Base-by-base conservation (phyloP, 2,329 filamentous ascomycete genomes). In the Fusarium chaquense region DNA sequence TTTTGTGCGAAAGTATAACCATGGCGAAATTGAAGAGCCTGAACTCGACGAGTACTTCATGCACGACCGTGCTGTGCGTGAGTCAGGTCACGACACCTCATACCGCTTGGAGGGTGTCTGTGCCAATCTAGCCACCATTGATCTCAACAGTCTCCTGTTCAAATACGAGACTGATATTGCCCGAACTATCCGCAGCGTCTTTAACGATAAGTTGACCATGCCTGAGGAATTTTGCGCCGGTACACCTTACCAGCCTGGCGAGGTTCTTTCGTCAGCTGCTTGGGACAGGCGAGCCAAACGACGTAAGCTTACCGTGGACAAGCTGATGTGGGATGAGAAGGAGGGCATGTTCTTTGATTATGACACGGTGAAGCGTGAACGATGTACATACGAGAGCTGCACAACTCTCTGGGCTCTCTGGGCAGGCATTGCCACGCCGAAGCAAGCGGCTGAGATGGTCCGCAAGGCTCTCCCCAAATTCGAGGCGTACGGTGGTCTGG, bases 261-360 rank as follows among this genome's bases (percentile, higher is more conserved):
- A 93, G 60, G 81, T 92, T 44, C 92, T 98, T 78, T 91, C 91
- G 3, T 98, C 95, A 2, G 90, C 94, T 1, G 85, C 88, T 49
- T 99, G 96, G 96, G 94, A 98, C 78, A 92, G 94, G 41, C 91
- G 94, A 40, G 93, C 94, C 47, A 92, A 91, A 82, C 89, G 90
- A 75, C 90, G 96, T 75, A 95, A 96, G 84, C 84, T 90, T 72
- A 89, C 89, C 11, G 96, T 98, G 74, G 93, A 98, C 81, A 96
- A 94, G 82, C 93, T 96, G 76, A 89, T 97, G 78, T 99, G 96
- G 96, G 92, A 97, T 77, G 91, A 95, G 72, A 85, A 93, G 72
- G 90, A 92, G 78, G 95, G 95, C 62, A 97, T 98, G 93, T 99
- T 93, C 84, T 98, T 98, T 77, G 96, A 99, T 81, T 99, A 98